These are phyloP conservation scores for Plasmodium cynomolgi DNA, from an alignment of 169 alveolate species.

Conservation along the genomic window DNA sequence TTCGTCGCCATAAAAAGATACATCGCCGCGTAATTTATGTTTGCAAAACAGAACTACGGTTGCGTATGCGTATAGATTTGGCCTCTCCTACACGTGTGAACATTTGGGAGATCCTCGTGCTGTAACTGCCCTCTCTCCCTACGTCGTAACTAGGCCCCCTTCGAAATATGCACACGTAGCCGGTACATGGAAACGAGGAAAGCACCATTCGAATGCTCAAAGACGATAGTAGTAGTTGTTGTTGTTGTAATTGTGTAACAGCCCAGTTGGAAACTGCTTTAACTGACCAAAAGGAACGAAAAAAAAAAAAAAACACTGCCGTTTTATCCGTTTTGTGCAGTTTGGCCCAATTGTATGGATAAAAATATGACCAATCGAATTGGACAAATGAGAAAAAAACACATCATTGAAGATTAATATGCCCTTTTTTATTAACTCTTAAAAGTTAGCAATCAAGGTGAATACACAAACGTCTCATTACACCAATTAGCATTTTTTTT, in stretches of 20 bases:
- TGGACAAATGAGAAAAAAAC: background rate
- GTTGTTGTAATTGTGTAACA: background rate
- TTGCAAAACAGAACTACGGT: background rate
- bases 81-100: background rate
- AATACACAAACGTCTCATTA: background rate
- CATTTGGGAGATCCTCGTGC: background rate
- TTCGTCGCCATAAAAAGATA: background rate
- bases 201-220: background rate
- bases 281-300: background rate
- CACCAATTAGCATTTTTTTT: background rate
- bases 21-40: background rate
- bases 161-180: background rate
- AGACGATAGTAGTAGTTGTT: background rate
- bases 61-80: background rate
- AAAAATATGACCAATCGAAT: background rate
- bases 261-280: background rate
- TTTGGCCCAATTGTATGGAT: background rate
- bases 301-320: background rate
- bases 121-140: background rate
- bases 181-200: background rate
- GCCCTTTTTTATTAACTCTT: background rate
- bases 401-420: background rate
- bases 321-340: background rate
- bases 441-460: background rate
- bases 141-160: background rate